Base-by-base conservation (phyloP, 495 filamentous ascomycete species). In the Daldinia decipiens region DNA sequence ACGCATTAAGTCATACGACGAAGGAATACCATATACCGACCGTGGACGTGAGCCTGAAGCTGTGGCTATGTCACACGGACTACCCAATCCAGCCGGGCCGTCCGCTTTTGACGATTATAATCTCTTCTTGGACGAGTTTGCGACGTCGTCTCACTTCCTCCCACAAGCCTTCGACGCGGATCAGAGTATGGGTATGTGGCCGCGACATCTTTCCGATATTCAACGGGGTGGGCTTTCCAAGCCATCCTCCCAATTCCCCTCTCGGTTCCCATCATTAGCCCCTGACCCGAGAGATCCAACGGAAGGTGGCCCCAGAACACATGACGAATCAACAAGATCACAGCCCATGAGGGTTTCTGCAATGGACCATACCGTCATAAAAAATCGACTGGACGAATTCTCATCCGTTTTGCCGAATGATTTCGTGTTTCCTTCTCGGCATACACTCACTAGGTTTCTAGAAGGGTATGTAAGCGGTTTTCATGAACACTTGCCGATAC, bases 401-500 rank as follows among this genome's bases (percentile, higher is more conserved):
- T 85, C 86, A 9, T 83, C 83, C 59, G 84, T 91, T 45, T 82
- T 92, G n/a, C 90, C 90, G 0, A 86, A 82, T 65, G 85, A 86
- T 53, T 92, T 92, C 72, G 83, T 87, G 4, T 87, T 91, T 19
- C 80, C 87, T 55, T 90, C 88, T 5, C 84, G 88, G 4, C 85
- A 90, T 76, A 87, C 89, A 2, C 70, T 92, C 26, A 89, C 88
- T 12, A 79, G 89, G 53, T 92, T 89, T 58, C 72, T 91, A 47
- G 89, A 89, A 13, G 89, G 89, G 4, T 92, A 90, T 71, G 79
- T 92, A 9, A 89, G 81, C 52, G 89, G 89, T 0, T 91, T 88
- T 53, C 87, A 92, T 70, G 86, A 89, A 21, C 87, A 92, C 70
- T 86, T 91, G 21, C 90, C 90, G 0, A 87, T 91, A 45, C 77